Base-by-base conservation (phyloP, 257 asterid genomes). In the Nyctanthes arbortristis region DNA sequence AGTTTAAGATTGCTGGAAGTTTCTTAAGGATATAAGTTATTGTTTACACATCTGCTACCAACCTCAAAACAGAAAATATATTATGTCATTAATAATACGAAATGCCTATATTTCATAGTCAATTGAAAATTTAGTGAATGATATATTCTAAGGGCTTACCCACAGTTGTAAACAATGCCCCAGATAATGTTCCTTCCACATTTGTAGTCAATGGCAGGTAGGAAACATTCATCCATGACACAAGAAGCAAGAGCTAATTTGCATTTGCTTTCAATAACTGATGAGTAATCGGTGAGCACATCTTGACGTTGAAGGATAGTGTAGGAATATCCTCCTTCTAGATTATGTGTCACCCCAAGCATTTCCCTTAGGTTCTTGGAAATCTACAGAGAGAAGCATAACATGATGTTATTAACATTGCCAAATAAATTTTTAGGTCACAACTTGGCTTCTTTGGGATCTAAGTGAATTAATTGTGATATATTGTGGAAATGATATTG, bases 251-350 rank as follows among this genome's bases (percentile, higher is more conserved):
- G 82, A 67, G 91, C 94, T 61, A 87, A 70, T 79, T 82, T 84
- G 70, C 87, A 78, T 77, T 85, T 80, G 79, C 82, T 79, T 79
- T 80, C 91, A 22, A 82, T 62, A 52, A 56, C 74, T 28, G 63
- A 65, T 68, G 77, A 77, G 75, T 82, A 78, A 55, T 87, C 86
- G 40, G 66, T 71, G 65, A 54, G 71, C 72, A 80, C 80, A 75
- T 65, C 87, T 49, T 74, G 81, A 68, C 75, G 84, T 61, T 70
- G 93, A 78, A 89, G 95, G 79, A 89, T 45, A 29, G 92, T 84
- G 78, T 93, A 91, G 43, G 89, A 86, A 81, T 81, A 92, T 20
- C 95, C 98, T 61, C 82, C 88, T 58, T 82, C 91, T 58, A 88
- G 74, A 68, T 91, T 91, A 70, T 91, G 88, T 77, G 75, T 88